Evolutionary conservation across 495 filamentous ascomycete genomes (phyloP), one percentile per base, ranked within the genome.

Genomic region (Barbatosphaeria neglecta): DNA sequence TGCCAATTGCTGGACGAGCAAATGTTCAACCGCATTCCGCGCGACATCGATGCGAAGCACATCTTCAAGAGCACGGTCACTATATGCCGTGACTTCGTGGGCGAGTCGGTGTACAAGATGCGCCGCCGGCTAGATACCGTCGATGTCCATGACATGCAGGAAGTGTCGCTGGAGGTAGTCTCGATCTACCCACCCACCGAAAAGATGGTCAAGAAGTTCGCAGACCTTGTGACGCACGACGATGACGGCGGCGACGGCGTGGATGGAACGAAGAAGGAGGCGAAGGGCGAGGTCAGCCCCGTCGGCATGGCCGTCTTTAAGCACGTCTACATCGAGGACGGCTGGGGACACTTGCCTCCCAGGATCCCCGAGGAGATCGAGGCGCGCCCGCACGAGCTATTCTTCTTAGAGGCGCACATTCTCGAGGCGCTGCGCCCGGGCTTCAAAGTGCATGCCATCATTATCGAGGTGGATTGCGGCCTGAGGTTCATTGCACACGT

Each of bases 391-490:
- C 53, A 67, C 8, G 56, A 73, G 42, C 52, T 60, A 22, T 55
- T 63, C 31, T 43, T 59, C 19, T 20, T 65, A 17, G 62, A 65
- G 44, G 40, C 9, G 6, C 20, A 48, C 59, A 39, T 39, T 49
- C 25, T 33, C 35, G 39, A 16, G 7, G 20, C 24, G 22, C 18
- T 41, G 18, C 0, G 13, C 13, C 1, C 1, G 20, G 39, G 89
- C 1, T 80, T 95, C 81, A 95, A 93, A 66, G 58, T 96, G 15
- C 70, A 73, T 25, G 67, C 77, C 5, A 62, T 57, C 7, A 72
- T 94, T 15, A 81, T 78, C 58, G 70, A 77, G 41, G 62, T 87
- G 23, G 78, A 73, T 47, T 73, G 68, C 45, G 83, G 80, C 7
- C 39, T 87, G 25, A 67, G 56, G 45, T 73, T 76, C 59, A 68